A percentile compares a stretch with the other conserved stretches of the same genome.
These are phyloP conservation scores for Artemisia tridentata DNA, from an alignment of 129 eudicot species.

Conservation along the genomic window DNA sequence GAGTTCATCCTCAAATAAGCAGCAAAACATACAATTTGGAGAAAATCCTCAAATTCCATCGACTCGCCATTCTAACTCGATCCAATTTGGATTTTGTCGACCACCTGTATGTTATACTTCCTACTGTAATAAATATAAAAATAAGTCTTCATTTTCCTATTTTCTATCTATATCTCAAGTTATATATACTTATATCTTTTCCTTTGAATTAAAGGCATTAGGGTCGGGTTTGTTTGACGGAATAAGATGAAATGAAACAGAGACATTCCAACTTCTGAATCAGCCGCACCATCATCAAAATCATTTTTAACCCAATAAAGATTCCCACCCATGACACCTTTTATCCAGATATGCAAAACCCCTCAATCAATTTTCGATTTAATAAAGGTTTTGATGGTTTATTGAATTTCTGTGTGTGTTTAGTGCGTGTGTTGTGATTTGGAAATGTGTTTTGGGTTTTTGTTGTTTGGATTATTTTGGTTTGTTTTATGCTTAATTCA, in stretches of 20 bases:
- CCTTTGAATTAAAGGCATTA: constrained; percentile 4
- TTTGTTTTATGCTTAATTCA: no score
- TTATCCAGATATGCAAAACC: constrained; percentile 8
- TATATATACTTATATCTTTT: not conserved
- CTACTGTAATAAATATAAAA: not conserved
- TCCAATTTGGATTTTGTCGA: constrained; percentile 37
- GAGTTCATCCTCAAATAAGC: constrained; percentile 37
- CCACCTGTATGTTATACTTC: constrained; percentile 41
- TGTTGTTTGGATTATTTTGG: not conserved
- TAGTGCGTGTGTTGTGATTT: not conserved
- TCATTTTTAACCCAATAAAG: constrained; percentile 58
- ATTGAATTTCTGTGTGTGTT: no score
- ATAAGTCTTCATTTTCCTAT: not conserved
- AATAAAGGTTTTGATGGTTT: no score
- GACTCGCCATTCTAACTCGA: constrained; percentile 31
- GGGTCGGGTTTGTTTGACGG: constrained; percentile 29
- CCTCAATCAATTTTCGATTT: constrained; percentile 1
- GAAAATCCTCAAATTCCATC: constrained; percentile 6
- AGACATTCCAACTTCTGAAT: constrained; percentile 56
- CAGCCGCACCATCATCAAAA: constrained; percentile 62
- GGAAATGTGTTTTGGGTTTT: not conserved
- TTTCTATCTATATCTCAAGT: not conserved
- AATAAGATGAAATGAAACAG: constrained; percentile 44
- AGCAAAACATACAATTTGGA: constrained; percentile 30
- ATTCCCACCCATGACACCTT: constrained; percentile 35